A percentile compares a stretch with the other conserved stretches of the same genome.
Evolutionary conservation across 1,284 basidiomycete genomes (phyloP).

Genomic region (Heterobasidion parviporum): DNA sequence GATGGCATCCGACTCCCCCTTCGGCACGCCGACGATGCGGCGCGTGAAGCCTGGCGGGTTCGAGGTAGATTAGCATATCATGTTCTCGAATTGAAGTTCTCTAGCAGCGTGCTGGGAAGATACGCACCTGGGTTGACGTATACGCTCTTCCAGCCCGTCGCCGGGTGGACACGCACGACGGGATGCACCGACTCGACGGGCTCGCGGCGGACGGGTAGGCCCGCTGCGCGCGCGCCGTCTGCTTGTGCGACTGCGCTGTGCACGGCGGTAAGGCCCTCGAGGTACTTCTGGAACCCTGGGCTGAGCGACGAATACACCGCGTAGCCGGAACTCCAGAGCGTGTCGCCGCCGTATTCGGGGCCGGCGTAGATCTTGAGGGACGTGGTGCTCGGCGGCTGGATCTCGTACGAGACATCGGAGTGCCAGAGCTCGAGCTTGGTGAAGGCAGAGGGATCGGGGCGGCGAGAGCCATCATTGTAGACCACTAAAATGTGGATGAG

Average conservation of each 20-base stretch:
- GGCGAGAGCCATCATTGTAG: conserved; percentile 59
- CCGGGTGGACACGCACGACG: conserved; percentile 69
- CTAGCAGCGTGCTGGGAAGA: conserved; percentile 8
- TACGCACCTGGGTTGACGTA: conserved; percentile 59
- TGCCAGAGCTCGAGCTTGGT: conserved; percentile 80
- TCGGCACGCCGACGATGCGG: conserved; percentile 68
- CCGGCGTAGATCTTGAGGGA: conserved; percentile 60
- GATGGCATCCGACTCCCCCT: conserved; percentile 71
- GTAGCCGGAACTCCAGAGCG: conserved; percentile 60
- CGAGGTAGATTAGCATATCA: not conserved
- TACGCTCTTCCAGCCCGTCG: conserved; percentile 73
- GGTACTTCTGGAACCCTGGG: conserved; percentile 56
- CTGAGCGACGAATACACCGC: conserved; percentile 68
- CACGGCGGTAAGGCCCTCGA: conserved; percentile 56
- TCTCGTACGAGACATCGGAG: conserved; percentile 74
- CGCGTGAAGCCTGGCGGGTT: conserved; percentile 49
- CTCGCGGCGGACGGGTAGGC: conserved; percentile 55
- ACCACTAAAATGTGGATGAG: conserved; percentile 35
- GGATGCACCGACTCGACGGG: conserved; percentile 65
- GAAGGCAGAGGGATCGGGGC: conserved; percentile 64
- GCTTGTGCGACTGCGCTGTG: conserved; percentile 67
- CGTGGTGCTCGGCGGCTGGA: conserved; percentile 66
- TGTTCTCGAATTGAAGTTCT: not conserved
- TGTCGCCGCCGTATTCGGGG: conserved; percentile 63
- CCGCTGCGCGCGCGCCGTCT: conserved; percentile 56